These are phyloP conservation scores for Capsicum pubescens DNA, from an alignment of 257 asterid genomes.

Conservation along the genomic window DNA sequence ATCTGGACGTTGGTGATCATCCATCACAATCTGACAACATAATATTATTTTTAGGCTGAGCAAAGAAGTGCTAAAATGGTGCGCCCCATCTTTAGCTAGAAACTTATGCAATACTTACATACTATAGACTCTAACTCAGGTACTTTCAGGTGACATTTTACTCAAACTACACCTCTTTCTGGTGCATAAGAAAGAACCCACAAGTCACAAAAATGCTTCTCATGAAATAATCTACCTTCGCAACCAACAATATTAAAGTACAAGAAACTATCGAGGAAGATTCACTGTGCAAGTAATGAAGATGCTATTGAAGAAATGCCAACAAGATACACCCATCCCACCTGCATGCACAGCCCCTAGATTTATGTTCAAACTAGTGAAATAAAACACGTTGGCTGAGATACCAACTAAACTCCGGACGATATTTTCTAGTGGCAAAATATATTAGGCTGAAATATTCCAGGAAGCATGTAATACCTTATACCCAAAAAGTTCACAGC, in stretches of 20 bases:
- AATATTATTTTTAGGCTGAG: conserved; percentile 26
- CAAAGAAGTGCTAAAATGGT: conserved; percentile 7
- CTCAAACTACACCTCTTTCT: conserved; percentile 13
- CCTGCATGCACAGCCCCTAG: not conserved
- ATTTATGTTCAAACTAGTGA: not conserved
- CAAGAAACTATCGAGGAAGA: not conserved
- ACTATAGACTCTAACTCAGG: conserved; percentile 6
- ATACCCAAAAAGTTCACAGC: conserved; percentile 98
- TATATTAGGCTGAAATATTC: not conserved
- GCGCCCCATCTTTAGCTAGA: not conserved
- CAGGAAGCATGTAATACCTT: conserved; percentile 61
- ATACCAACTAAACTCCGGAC: not conserved
- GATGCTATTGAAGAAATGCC: conserved; percentile 4
- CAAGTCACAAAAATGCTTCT: not conserved
- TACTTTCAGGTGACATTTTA: not conserved
- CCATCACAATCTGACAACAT: conserved; percentile 88
- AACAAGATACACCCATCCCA: conserved; percentile 2
- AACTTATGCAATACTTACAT: not conserved
- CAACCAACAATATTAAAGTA: not conserved
- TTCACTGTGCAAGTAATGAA: not conserved
- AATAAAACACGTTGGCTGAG: not conserved
- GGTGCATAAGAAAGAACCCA: conserved; percentile 13
- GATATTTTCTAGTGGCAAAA: conserved; percentile 17
- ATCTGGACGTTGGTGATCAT: conserved; percentile 93
- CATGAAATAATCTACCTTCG: not conserved